Conservation (phyloP, 495 filamentous ascomycete genomes). For the Choiromyces venosus region DNA sequence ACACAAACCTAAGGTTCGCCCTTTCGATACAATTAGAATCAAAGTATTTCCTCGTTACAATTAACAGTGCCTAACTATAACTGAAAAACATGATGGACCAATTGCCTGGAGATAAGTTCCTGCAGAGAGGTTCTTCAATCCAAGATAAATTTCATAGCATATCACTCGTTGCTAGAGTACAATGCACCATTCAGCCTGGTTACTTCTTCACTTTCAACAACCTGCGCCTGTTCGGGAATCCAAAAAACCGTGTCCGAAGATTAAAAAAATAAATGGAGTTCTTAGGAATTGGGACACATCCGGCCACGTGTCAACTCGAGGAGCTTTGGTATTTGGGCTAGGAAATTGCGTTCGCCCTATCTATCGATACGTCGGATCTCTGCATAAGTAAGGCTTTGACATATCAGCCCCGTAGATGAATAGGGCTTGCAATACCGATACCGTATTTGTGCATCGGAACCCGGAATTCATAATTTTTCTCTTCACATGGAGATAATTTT, state of each 20-base stretch:
- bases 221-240: not conserved
- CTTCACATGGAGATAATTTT: not conserved
- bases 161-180: not conserved
- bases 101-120: not conserved
- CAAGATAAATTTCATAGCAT: not conserved
- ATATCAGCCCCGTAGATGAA: not conserved
- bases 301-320: not conserved
- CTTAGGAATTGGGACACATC: not conserved
- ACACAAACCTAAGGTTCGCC: not conserved
- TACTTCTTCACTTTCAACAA: not conserved
- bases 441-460: not conserved
- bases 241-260: not conserved
- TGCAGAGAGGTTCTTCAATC: not conserved
- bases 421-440: not conserved
- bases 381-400: too few species aligned
- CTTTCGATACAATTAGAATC: not conserved
- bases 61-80: not conserved
- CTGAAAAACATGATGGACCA: not conserved
- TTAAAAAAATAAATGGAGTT: not conserved
- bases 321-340: not conserved
- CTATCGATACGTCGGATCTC: too few species aligned
- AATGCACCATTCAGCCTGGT: not conserved
- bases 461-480: not conserved
- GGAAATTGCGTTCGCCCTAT: not conserved
- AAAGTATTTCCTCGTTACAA: not conserved